Base-by-base conservation (phyloP, 1,139 yeast species). In the Nakaseomyces nivariensis region DNA sequence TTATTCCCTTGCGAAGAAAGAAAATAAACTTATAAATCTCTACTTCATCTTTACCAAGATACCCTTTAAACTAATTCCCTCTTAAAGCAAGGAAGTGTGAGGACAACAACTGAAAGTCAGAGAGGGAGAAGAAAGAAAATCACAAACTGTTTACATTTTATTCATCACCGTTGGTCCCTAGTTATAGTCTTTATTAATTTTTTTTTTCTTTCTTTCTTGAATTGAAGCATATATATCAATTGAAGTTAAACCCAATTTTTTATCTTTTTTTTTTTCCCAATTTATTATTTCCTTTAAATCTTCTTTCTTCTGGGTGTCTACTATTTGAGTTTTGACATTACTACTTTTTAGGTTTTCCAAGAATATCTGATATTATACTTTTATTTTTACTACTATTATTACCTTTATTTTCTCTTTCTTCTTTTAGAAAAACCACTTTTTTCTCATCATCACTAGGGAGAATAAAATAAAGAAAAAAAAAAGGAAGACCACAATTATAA, bases 21-120 rank as follows among this genome's bases (percentile, higher is more conserved):
- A 38, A 38, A 25, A 25, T 38, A 38, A 38, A 38, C 29, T 38
- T 36, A 38, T 25, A 38, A 38, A 38, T 38, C 42, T 38, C 42
- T 38, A 38, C 42, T 38, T 38, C 22, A 38, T 38, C 27, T n/a
- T 25, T 11, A 38, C 31, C 38, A 17, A 10, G 42, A 25, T 38
- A 25, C 42, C 42, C 31, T 38, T 38, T 38, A 25, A 17, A 38
- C 25, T 25, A 38, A 38, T 38, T 38, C 42, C 42, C 42, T 38
- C 42, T 38, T 11, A 25, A 11, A 5, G 31, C 24, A 38, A 38
- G 31, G 31, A 38, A 38, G 31, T 8, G 26, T 3, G 31, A 25
- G 13, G 24, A 38, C 42, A 25, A 38, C n/a, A 33, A 33, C 36
- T 3, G 36, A 38, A 24, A 24, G n/a, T 11, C 7, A 25, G 24